Evolutionary conservation across 257 asterid species (phyloP), one percentile per base, ranked within the genome.

Genomic region (Jacaranda mimosifolia): DNA sequence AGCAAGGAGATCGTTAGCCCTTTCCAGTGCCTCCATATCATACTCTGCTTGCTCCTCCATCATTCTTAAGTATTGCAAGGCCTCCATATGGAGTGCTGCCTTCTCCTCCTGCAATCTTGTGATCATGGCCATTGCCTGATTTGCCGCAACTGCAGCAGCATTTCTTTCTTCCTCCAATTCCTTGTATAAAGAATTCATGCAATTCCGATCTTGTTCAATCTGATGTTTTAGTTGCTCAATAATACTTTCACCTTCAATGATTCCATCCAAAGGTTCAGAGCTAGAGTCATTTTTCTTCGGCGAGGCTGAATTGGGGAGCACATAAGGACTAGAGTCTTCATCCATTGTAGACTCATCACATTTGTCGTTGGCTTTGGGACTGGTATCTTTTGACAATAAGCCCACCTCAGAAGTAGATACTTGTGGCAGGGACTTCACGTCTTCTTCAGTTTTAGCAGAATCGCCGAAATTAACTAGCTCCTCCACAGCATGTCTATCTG

Each of bases 1-100:
- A 14, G 94, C 87, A 68, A 94, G 87, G 58, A 88, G 87, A 63
- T 90, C 95, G 39, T 92, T 94, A 53, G 99, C 94, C 72, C 84
- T 88, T 79, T 87, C 92, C 60, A 94, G 78, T 10, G 98, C 97
- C 79, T 94, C 98, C 87, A 89, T 80, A 64, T 94, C 98, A 63
- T 92, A 93, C 76, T 91, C 94, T 1, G 98, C 94, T 79, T 94
- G 98, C 68, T 94, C 98, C 86, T 94, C 98, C 98, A 94, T 92
- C 99, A 94, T 92, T 73, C 99, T 77, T 56, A 94, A 74, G 83
- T 94, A 94, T 68, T 94, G 98, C 84, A 90, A 73, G 15, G 98
- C 97, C 81, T 94, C 98, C 99, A 94, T 92, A 53, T 88, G 97
- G 48, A 94, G 89, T 1, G 92, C 86, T n/a, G 99, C 96, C 74